Percentiles rank a stretch among this genome's conserved stretches.
Evolutionary conservation across 768 basidiomycete genomes (phyloP).

Genomic region (Leccinum uliginosum): DNA sequence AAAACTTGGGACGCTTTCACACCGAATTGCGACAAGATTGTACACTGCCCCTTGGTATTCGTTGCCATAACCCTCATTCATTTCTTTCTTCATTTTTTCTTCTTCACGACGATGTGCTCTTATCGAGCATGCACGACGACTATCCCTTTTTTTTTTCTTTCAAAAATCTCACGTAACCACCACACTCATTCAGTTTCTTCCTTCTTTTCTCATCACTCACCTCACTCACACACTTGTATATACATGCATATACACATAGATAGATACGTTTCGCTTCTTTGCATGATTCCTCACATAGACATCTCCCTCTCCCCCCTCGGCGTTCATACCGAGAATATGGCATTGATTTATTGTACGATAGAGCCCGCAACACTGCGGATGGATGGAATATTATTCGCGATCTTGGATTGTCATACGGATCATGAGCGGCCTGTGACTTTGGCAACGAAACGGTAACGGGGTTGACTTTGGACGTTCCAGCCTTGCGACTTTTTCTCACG

Average conservation of each 20-base stretch:
- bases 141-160: slow-evolving; percentile 11
- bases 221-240: slow-evolving; percentile 33
- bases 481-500: slow-evolving; percentile 3
- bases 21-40: slow-evolving; percentile 12
- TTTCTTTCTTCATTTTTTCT: neutral
- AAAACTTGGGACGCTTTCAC: slow-evolving; percentile 21
- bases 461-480: neutral
- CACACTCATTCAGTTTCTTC: slow-evolving; percentile 23
- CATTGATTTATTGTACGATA: slow-evolving; percentile 37
- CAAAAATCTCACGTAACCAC: slow-evolving; percentile 11
- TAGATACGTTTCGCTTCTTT: slow-evolving; percentile 23
- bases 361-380: slow-evolving; percentile 20
- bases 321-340: slow-evolving; percentile 23
- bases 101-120: slow-evolving; percentile 17
- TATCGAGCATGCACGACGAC: slow-evolving; percentile 19
- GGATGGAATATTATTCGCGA: slow-evolving; percentile 31
- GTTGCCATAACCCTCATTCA: neutral
- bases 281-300: slow-evolving; percentile 30
- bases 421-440: slow-evolving; percentile 7
- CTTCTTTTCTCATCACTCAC: slow-evolving; percentile 10
- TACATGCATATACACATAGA: slow-evolving; percentile 37
- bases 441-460: slow-evolving; percentile 17
- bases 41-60: slow-evolving; percentile 9
- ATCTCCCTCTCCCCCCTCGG: slow-evolving; percentile 12
- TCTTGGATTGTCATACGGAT: slow-evolving; percentile 18